Percentiles rank a stretch among this genome's conserved stretches.
These are phyloP conservation scores for Chrysoporthe deuterocubensis DNA, from an alignment of 2,329 filamentous ascomycete species.

Conservation along the genomic window DNA sequence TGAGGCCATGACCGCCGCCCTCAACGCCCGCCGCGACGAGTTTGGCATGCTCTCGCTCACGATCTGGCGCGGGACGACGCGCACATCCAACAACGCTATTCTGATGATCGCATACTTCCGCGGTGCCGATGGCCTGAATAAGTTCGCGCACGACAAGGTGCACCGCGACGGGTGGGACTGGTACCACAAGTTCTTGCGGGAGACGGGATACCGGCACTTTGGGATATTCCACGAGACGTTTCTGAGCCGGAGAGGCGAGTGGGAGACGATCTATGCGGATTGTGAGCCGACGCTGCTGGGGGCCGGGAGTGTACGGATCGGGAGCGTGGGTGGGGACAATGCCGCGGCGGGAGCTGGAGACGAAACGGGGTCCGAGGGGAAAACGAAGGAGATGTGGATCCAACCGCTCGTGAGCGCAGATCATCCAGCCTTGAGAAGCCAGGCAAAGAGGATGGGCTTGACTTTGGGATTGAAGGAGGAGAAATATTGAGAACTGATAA, in stretches of 20 bases:
- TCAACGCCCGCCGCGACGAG: conserved; percentile 43
- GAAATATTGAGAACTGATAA: not conserved
- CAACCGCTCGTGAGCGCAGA: conserved; percentile 42
- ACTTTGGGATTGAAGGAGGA: conserved; percentile 1
- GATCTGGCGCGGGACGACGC: conserved; percentile 34
- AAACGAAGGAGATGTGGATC: conserved; percentile 37
- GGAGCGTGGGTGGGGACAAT: conserved; percentile 23
- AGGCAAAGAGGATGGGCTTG: conserved; percentile 39
- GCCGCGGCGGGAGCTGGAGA: not conserved
- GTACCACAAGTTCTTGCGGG: conserved; percentile 41
- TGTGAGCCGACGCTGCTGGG: conserved; percentile 45
- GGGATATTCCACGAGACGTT: conserved; percentile 61
- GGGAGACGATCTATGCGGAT: conserved; percentile 57
- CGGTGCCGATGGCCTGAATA: conserved; percentile 51
- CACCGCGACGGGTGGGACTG: conserved; percentile 57
- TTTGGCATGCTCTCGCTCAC: conserved; percentile 48
- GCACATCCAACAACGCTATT: conserved; percentile 44
- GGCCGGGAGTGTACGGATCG: conserved; percentile 31
- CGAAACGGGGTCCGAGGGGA: conserved; percentile 17
- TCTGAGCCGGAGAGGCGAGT: conserved; percentile 46
- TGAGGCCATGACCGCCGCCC: conserved; percentile 40
- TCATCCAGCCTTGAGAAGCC: conserved; percentile 39
- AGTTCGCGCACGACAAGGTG: conserved; percentile 53
- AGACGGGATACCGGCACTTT: conserved; percentile 43
- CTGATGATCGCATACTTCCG: conserved; percentile 56